A percentile compares a stretch with the other conserved stretches of the same genome.
phyloP scores from a whole-genome alignment of 768 basidiomycete genomes.

The Lactarius sp. region DNA sequence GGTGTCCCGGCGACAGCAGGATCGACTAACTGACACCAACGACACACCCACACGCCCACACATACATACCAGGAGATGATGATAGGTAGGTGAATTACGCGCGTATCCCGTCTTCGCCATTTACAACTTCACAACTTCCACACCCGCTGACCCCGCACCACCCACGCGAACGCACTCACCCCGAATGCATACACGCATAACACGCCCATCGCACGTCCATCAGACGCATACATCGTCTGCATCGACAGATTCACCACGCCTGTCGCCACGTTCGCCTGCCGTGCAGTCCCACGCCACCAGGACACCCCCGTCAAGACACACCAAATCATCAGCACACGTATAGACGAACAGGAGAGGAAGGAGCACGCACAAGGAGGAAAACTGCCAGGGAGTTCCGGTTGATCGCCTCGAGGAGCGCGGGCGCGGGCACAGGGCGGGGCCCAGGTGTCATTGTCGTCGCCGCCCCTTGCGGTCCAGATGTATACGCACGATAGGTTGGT shows the following conservation, averaged over 20 bases:
- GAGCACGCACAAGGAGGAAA: constrained; percentile 69
- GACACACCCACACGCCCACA: neutral
- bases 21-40: no score
- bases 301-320: neutral
- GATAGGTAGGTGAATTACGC: neutral
- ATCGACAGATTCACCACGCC: constrained; percentile 79
- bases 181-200: constrained; percentile 55
- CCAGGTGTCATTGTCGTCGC: constrained; percentile 27
- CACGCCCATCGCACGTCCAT: constrained; percentile 54
- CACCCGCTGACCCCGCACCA: constrained; percentile 34
- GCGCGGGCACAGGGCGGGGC: constrained; percentile 34
- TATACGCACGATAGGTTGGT: neutral
- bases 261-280: constrained; percentile 81
- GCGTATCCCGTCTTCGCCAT: neutral
- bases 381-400: constrained; percentile 75
- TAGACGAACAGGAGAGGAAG: neutral
- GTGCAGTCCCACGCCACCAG: neutral
- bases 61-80: neutral
- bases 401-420: constrained; percentile 66
- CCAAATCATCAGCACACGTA: neutral
- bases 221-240: constrained; percentile 71
- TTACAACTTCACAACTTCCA: constrained; percentile 30
- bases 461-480: constrained; percentile 13
- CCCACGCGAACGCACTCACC: constrained; percentile 64
- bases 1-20: no score